Conservation (phyloP, 148 eudicot genomes). For the Euryodendron excelsum region DNA sequence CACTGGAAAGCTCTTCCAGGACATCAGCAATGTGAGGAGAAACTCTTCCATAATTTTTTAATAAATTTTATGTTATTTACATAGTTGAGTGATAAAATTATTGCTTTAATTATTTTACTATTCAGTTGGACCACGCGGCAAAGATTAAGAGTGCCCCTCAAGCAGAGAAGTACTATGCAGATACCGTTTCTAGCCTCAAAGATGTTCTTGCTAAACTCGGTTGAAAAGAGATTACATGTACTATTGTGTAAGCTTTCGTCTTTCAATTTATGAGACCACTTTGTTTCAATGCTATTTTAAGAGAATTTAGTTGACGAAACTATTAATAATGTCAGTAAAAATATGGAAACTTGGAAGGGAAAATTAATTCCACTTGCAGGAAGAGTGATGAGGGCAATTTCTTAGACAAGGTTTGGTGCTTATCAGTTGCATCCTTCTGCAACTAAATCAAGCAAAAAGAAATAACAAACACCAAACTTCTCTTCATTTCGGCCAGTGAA, state of each 20-base stretch:
- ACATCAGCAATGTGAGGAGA: slow-evolving; percentile 58
- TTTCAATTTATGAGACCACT: slow-evolving; percentile 17
- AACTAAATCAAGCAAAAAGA: too few species aligned
- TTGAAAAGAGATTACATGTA: slow-evolving; percentile 29
- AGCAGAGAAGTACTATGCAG: slow-evolving; percentile 85
- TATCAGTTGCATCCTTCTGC: too few species aligned
- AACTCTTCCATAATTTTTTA: background rate
- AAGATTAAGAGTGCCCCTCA: slow-evolving; percentile 74
- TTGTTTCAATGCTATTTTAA: background rate
- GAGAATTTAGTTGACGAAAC: background rate
- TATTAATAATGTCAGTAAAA: background rate
- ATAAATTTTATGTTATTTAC: background rate
- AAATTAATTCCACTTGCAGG: background rate
- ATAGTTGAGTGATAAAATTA: background rate
- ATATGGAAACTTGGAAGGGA: background rate
- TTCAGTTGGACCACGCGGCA: slow-evolving; percentile 91
- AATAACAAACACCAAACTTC: too few species aligned
- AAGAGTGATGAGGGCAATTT: too few species aligned
- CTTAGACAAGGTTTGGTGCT: too few species aligned
- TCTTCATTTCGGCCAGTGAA: too few species aligned
- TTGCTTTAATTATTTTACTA: background rate
- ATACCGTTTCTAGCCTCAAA: slow-evolving; percentile 60
- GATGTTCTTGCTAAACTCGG: slow-evolving; percentile 78
- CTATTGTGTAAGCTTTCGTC: slow-evolving; percentile 17
- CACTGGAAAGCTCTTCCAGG: slow-evolving; percentile 76